phyloP scores from a whole-genome alignment of 2,329 filamentous ascomycete species.

The Phaeosphaeria sp. region DNA sequence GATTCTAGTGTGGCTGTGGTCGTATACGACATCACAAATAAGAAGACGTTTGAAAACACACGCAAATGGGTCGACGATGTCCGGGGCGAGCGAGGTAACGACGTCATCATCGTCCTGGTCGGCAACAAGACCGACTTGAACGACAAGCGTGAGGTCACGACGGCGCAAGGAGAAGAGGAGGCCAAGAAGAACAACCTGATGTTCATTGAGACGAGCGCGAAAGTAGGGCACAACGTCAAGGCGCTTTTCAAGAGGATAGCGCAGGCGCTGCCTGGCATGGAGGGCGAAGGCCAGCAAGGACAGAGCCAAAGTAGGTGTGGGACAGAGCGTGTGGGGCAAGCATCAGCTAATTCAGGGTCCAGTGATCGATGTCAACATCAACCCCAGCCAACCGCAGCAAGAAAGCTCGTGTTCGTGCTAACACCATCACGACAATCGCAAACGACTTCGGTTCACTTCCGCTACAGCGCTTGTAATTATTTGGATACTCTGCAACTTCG shows the following conservation, averaged over 20 bases:
- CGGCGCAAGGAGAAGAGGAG: constrained; percentile 95
- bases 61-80: constrained; percentile 99
- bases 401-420: constrained; percentile 58
- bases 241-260: constrained; percentile 97
- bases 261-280: constrained; percentile 96
- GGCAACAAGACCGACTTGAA: constrained; percentile 99
- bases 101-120: constrained; percentile 98
- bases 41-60: constrained; percentile 97
- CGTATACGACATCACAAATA: constrained; percentile 97
- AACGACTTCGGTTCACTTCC: constrained; percentile 23
- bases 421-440: constrained; percentile 8
- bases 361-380: constrained; percentile 96
- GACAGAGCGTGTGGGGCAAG: background rate
- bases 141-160: constrained; percentile 97
- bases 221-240: constrained; percentile 98
- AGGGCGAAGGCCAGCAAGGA: constrained; percentile 81
- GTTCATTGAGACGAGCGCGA: constrained; percentile 99
- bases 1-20: constrained; percentile 98
- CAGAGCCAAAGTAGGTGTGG: constrained; percentile 77
- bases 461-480: constrained; percentile 46
- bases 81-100: constrained; percentile 92
- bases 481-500: constrained; percentile 33
- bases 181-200: constrained; percentile 97
- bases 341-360: constrained; percentile 19
- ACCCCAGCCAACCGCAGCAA: constrained; percentile 67